phyloP scores from a whole-genome alignment of 179 eudicot genomes.

The Spinacia oleracea region DNA sequence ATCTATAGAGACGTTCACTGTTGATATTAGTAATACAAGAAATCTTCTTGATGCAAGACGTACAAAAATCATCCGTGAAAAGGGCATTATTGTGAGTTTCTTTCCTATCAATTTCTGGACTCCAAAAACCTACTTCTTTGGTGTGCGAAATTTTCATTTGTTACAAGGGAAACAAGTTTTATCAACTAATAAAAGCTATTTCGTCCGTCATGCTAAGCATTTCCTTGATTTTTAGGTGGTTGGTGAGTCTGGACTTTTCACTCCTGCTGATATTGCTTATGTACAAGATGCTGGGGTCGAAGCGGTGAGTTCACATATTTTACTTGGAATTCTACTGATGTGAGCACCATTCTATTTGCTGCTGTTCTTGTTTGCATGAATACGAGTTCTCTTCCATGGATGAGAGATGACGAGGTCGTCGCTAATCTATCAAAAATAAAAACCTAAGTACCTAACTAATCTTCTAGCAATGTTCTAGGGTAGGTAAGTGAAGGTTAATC shows the following conservation, averaged over 20 bases:
- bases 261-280: slow-evolving; percentile 81
- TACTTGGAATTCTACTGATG: neutral
- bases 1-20: slow-evolving; percentile 67
- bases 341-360: neutral
- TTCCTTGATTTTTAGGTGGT: slow-evolving; percentile 58
- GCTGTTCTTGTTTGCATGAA: neutral
- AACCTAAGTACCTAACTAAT: too few species aligned
- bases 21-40: slow-evolving; percentile 80
- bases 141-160: neutral
- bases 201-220: slow-evolving; percentile 11
- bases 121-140: neutral
- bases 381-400: neutral
- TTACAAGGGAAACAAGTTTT: neutral
- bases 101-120: neutral
- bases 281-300: slow-evolving; percentile 88
- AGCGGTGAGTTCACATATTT: slow-evolving; percentile 50
- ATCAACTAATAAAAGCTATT: neutral
- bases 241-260: slow-evolving; percentile 93
- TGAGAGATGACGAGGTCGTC: too few species aligned
- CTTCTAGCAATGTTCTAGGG: too few species aligned
- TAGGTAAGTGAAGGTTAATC: too few species aligned
- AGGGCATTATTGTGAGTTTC: slow-evolving; percentile 63
- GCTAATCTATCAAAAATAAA: too few species aligned
- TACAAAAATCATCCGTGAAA: slow-evolving; percentile 52
- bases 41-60: slow-evolving; percentile 86